A percentile compares a stretch with the other conserved stretches of the same genome.
Evolutionary conservation across 495 filamentous ascomycete genomes (phyloP).

Genomic region (Pyrenula massariospora): DNA sequence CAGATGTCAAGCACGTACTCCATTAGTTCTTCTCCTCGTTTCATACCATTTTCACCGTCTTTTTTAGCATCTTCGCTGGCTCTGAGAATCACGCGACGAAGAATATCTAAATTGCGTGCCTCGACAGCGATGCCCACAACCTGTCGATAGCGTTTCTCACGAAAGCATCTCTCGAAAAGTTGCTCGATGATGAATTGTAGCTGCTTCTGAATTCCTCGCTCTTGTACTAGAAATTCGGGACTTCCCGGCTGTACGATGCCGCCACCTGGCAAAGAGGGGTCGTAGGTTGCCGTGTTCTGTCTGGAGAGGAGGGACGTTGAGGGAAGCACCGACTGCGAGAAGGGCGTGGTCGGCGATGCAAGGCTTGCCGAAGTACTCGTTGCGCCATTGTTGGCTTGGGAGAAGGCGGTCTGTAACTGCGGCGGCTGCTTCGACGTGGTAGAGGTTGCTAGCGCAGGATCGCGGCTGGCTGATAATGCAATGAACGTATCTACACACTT

Average conservation of each 20-base stretch:
- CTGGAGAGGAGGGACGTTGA: constrained; percentile 88
- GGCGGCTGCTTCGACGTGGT: constrained; percentile 42
- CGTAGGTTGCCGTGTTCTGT: constrained; percentile 52
- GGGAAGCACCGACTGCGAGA: constrained; percentile 80
- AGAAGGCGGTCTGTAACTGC: constrained; percentile 64
- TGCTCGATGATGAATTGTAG: constrained; percentile 75
- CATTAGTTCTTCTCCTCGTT: constrained; percentile 81
- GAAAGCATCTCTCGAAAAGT: constrained; percentile 83
- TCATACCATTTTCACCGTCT: constrained; percentile 35
- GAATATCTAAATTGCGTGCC: constrained; percentile 81
- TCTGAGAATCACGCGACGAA: constrained; percentile 73
- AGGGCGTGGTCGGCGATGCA: constrained; percentile 80
- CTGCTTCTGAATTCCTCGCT: constrained; percentile 50
- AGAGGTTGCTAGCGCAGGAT: constrained; percentile 37
- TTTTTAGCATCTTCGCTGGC: constrained; percentile 72
- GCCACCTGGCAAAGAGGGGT: constrained; percentile 40
- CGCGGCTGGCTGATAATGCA: constrained; percentile 61
- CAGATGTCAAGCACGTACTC: constrained; percentile 93
- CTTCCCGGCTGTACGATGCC: constrained; percentile 38
- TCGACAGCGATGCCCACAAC: constrained; percentile 99
- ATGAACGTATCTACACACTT: constrained; percentile 99
- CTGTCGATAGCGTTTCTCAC: constrained; percentile 79
- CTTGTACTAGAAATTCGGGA: constrained; percentile 40
- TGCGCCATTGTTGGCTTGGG: constrained; percentile 44
- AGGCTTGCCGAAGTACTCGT: constrained; percentile 58